A percentile compares a stretch with the other conserved stretches of the same genome.
Evolutionary conservation across 208 protist species (phyloP).

Genomic region (Naegleria fowleri): DNA sequence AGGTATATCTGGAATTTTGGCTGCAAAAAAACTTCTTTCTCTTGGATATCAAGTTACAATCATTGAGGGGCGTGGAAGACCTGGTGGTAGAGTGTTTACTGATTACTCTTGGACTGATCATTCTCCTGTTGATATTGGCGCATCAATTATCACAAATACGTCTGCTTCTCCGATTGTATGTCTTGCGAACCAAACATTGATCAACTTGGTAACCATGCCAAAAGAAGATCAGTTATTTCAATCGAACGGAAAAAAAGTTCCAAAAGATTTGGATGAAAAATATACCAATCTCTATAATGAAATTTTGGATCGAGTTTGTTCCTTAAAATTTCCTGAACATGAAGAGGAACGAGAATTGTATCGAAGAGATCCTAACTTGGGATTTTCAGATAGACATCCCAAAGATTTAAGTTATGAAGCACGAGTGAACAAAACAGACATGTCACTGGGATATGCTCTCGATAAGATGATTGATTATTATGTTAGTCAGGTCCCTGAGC

Average conservation of each 20-base stretch:
- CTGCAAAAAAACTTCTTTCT: neutral
- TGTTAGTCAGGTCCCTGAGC: neutral
- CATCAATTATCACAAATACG: neutral
- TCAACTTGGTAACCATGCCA: neutral
- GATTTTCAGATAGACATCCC: neutral
- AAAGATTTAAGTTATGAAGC: neutral
- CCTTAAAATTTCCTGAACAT: neutral
- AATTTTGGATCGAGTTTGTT: neutral
- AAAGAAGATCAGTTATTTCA: neutral
- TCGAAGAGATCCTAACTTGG: neutral
- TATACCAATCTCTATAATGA: neutral
- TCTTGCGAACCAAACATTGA: neutral
- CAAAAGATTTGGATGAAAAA: neutral
- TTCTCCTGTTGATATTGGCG: constrained; percentile 4
- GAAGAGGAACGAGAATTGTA: neutral
- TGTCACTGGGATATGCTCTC: neutral
- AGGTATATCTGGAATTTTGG: constrained; percentile 7
- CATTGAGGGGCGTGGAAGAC: neutral
- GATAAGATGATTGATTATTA: neutral
- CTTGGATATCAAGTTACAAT: constrained; percentile 27
- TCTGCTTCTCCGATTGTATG: neutral
- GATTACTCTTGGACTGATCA: neutral
- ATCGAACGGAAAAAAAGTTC: neutral
- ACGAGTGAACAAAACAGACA: neutral
- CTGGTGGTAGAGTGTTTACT: constrained; percentile 12